Percentiles rank a stretch among this genome's conserved stretches.
phyloP scores from a whole-genome alignment of 179 eudicot species.

The Corrigiola litoralis region DNA sequence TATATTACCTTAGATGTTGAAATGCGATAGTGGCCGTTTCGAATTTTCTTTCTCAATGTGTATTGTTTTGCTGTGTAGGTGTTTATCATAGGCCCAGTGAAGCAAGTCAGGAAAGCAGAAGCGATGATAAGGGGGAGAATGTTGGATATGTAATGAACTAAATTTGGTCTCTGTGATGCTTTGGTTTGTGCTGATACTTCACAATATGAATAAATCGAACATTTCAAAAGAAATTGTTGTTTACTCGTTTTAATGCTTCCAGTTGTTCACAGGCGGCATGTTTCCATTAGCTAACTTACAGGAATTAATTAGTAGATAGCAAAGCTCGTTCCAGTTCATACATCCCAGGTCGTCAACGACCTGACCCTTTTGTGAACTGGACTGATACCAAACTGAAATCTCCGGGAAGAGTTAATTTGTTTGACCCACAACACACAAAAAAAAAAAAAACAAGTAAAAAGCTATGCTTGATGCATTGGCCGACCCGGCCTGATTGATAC shows the following conservation, averaged over 20 bases:
- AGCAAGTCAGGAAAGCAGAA: constrained; percentile 43
- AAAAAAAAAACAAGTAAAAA: too few relatives aligned
- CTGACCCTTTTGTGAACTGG: too few relatives aligned
- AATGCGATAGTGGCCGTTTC: not conserved
- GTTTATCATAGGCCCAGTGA: constrained; percentile 38
- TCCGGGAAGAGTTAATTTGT: too few relatives aligned
- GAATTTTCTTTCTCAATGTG: not conserved
- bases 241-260: not conserved
- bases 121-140: constrained; percentile 47
- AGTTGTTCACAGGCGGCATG: too few relatives aligned
- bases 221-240: not conserved
- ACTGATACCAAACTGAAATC: too few relatives aligned
- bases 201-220: constrained; percentile 7
- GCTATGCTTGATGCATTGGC: too few relatives aligned
- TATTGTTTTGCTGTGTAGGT: constrained; percentile 23
- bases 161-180: not conserved
- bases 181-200: constrained; percentile 18
- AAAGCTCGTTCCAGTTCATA: too few relatives aligned
- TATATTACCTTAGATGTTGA: not conserved
- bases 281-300: too few relatives aligned
- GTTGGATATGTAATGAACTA: constrained; percentile 27
- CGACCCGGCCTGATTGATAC: too few relatives aligned
- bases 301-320: too few relatives aligned
- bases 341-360: too few relatives aligned
- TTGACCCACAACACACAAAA: too few relatives aligned